Evolutionary conservation across 108 stramenopile genomes (phyloP), one percentile per base, ranked within the genome.

Genomic region (Nitzschia palea): DNA sequence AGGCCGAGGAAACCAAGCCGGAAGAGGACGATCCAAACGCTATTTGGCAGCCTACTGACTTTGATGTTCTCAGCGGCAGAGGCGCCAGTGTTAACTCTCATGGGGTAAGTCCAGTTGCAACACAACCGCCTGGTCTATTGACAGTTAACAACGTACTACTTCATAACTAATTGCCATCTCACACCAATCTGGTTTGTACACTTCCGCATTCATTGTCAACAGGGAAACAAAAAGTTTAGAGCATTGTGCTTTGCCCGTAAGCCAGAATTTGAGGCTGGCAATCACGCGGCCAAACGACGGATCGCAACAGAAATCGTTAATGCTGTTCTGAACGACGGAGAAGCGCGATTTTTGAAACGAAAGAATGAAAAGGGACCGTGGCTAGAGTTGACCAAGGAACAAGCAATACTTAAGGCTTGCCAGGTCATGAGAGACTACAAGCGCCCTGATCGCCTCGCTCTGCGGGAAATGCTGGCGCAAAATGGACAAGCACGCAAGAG

Each of bases 381-480:
- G 84, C 74, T 57, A 40, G 82, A 81, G 58, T 56, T 90, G 65
- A 79, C 76, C 18, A 73, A 65, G 30, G 86, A 90, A 60, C 79
- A 77, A 52, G 83, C 86, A 25, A 80, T 87, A 35, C 76, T 80
- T 18, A 90, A 90, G 67, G 84, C 86, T 10, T 78, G 79, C 42
- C 86, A 83, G 50, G 89, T 90, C 36, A 90, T 90, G 82, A 65
- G 89, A 20, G 89, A 90, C 61, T 81, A 85, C 55, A 81, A 84
- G 35, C 89, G 89, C 30, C 89, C 86, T 0, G 89, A 90, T 76
- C 80, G 86, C 29, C 47, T 87, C 48, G 85, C 78, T 15, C 36
- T 80, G 52, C 70, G 77, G 35, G 77, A 82, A 34, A 85, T 76
- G 80, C 67, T 76, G 52, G 44, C 50, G 35, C 40, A 65, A 62